Conservation (phyloP, 2,329 filamentous ascomycete species). For the Waltergamsia citrina region DNA sequence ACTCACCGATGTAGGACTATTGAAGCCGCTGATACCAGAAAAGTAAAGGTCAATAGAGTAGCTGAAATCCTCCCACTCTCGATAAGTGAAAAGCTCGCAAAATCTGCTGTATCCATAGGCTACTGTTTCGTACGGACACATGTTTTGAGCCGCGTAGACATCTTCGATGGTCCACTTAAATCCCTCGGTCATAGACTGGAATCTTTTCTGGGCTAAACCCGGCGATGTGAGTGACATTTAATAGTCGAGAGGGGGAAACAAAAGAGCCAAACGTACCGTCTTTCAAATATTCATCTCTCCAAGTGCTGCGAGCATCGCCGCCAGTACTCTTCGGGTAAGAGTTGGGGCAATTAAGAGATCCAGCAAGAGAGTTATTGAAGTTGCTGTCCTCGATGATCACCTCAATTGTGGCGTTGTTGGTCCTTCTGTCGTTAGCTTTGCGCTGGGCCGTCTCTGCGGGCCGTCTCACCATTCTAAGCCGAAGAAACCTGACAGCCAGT, state of each 20-base stretch:
- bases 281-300: constrained; percentile 55
- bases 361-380: constrained; percentile 65
- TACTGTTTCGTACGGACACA: constrained; percentile 74
- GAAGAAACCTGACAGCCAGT: constrained; percentile 73
- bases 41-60: constrained; percentile 63
- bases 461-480: constrained; percentile 52
- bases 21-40: constrained; percentile 50
- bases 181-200: constrained; percentile 43
- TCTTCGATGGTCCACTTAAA: constrained; percentile 57
- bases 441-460: background rate
- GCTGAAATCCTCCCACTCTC: constrained; percentile 64
- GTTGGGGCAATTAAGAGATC: constrained; percentile 59
- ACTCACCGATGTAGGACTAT: constrained; percentile 51
- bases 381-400: constrained; percentile 54
- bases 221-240: too few relatives aligned
- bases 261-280: constrained; percentile 34
- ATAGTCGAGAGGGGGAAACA: too few relatives aligned
- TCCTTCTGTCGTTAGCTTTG: constrained; percentile 33
- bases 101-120: constrained; percentile 66
- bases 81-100: constrained; percentile 65
- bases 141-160: constrained; percentile 57
- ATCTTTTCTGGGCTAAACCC: constrained; percentile 50
- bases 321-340: constrained; percentile 40
- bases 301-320: constrained; percentile 43
- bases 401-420: constrained; percentile 62